Conservation (phyloP, 768 basidiomycete genomes). For the Leccinum sublutescens region DNA sequence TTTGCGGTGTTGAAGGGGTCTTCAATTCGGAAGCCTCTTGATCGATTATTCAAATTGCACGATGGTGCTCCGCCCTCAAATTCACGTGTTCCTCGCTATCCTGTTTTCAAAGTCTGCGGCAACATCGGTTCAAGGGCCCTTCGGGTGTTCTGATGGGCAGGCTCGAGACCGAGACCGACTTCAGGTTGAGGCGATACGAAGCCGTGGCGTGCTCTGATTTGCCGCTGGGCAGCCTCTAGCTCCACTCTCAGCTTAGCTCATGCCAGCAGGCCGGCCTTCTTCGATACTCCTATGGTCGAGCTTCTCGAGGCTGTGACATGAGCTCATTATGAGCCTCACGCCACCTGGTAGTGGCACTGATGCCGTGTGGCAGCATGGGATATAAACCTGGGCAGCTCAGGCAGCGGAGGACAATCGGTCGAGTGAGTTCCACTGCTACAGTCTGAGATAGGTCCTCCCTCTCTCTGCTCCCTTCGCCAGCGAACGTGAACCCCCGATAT, state of each 20-base stretch:
- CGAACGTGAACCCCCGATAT: background rate
- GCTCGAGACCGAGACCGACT: background rate
- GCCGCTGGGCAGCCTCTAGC: slow-evolving; percentile 8
- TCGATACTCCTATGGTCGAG: slow-evolving; percentile 12
- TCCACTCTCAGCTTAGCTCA: background rate
- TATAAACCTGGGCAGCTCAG: slow-evolving; percentile 15
- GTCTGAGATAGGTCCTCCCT: slow-evolving; percentile 6
- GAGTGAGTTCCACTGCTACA: slow-evolving; percentile 12
- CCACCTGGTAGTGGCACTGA: slow-evolving; percentile 31
- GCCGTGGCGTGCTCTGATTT: slow-evolving; percentile 1
- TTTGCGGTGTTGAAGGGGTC: background rate
- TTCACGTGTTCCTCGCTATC: background rate
- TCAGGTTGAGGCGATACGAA: background rate
- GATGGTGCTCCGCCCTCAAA: background rate
- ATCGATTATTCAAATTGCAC: slow-evolving; percentile 16
- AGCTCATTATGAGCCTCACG: slow-evolving; percentile 7
- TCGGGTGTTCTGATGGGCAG: background rate
- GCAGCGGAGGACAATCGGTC: slow-evolving; percentile 1
- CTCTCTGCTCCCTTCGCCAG: background rate
- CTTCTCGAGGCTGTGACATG: slow-evolving; percentile 28
- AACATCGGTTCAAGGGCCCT: background rate
- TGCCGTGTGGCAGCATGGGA: slow-evolving; percentile 24
- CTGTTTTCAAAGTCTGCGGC: too few relatives aligned
- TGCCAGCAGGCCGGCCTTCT: background rate
- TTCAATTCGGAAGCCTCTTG: too few relatives aligned